phyloP scores from a whole-genome alignment of 2,329 filamentous ascomycete species.

The Mariannaea elegans region DNA sequence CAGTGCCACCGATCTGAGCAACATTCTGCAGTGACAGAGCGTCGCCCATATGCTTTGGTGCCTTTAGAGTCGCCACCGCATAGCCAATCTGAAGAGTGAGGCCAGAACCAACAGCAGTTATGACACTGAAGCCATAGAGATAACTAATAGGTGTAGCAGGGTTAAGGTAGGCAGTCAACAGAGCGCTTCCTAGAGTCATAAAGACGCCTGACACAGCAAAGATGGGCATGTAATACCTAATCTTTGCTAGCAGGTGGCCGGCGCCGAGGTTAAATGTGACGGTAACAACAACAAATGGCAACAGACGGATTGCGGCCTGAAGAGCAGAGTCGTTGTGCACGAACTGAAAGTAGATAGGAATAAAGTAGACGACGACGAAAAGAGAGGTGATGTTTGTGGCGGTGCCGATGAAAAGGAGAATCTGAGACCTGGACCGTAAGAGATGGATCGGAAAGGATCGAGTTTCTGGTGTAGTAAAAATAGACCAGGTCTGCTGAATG shows the following conservation, averaged over 20 bases:
- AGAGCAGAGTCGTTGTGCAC: conserved; percentile 51
- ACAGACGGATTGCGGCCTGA: conserved; percentile 49
- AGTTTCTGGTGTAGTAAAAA: background rate
- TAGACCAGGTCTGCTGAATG: conserved; percentile 51
- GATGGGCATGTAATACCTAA: background rate
- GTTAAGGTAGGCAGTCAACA: background rate
- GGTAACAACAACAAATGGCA: conserved; percentile 49
- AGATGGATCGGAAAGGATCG: background rate
- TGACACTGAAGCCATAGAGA: background rate
- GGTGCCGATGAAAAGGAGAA: background rate
- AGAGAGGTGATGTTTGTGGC: background rate
- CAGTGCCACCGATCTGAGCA: background rate
- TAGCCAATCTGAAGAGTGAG: background rate
- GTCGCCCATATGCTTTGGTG: background rate
- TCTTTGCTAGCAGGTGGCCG: background rate
- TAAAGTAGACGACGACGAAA: conserved; percentile 36
- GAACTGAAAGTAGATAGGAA: conserved; percentile 65
- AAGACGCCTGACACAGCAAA: background rate
- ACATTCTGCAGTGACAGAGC: background rate
- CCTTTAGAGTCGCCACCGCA: background rate
- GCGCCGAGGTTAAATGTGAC: background rate
- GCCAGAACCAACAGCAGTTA: background rate
- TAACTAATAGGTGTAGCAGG: background rate
- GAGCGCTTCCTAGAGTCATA: background rate
- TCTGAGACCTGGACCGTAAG: background rate